Conservation (phyloP, 768 basidiomycete species). For the Naganishia kalamii region DNA sequence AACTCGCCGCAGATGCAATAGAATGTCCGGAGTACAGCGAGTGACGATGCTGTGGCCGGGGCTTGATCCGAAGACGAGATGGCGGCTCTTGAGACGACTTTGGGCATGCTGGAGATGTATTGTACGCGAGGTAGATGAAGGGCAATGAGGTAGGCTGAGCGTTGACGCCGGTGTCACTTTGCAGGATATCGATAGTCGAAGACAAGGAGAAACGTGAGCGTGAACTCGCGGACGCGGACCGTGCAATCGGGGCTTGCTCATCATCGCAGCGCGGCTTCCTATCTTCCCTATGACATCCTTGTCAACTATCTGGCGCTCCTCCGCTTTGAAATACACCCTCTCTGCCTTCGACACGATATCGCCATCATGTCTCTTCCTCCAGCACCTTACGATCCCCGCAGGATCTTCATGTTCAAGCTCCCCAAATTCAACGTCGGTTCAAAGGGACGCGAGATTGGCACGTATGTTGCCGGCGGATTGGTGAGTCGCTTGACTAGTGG, state of each 20-base stretch:
- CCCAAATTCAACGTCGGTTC: constrained; percentile 65
- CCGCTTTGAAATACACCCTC: neutral
- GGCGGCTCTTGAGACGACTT: constrained; percentile 81
- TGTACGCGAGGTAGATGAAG: too few relatives aligned
- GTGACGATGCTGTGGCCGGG: constrained; percentile 36
- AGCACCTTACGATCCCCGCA: constrained; percentile 72
- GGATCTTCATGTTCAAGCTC: constrained; percentile 81
- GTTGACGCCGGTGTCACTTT: too few relatives aligned
- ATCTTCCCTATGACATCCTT: too few relatives aligned
- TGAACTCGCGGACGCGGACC: too few relatives aligned
- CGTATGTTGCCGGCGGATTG: constrained; percentile 84
- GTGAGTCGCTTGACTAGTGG: constrained; percentile 53
- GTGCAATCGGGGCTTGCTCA: too few relatives aligned
- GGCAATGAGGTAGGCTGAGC: too few relatives aligned
- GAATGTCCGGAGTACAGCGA: constrained; percentile 46
- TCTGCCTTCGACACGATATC: neutral
- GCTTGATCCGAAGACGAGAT: constrained; percentile 70
- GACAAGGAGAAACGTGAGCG: too few relatives aligned
- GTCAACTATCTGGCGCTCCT: too few relatives aligned
- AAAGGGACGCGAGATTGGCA: constrained; percentile 73
- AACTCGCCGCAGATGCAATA: constrained; percentile 49
- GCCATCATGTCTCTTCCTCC: constrained; percentile 55
- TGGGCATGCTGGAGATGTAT: constrained; percentile 61
- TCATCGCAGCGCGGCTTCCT: too few relatives aligned
- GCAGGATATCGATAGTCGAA: too few relatives aligned